Conservation (phyloP, 176 grass and related monocot genomes). For the Phoenix dactylifera region DNA sequence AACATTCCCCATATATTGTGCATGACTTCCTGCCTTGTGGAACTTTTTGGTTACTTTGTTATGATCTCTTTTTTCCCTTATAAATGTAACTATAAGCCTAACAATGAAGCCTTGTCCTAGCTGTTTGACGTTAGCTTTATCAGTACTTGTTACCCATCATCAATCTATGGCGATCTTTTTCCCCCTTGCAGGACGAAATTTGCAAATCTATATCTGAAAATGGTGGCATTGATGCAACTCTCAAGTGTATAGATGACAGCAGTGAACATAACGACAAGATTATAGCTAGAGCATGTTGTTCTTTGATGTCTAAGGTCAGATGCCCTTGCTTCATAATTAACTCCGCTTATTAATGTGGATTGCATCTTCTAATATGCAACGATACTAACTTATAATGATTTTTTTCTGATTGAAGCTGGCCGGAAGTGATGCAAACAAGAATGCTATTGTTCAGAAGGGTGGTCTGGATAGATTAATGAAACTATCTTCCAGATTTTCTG, state of each 20-base stretch:
- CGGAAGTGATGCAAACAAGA: slow-evolving; percentile 81
- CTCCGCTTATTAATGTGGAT: slow-evolving; percentile 14
- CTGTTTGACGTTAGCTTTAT: no score
- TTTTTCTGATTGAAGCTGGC: slow-evolving; percentile 54
- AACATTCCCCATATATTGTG: no score
- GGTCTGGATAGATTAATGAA: slow-evolving; percentile 66
- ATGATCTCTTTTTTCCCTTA: neutral
- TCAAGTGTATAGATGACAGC: slow-evolving; percentile 63
- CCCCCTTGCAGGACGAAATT: slow-evolving; percentile 75
- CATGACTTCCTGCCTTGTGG: no score
- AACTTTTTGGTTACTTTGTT: no score
- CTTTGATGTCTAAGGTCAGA: slow-evolving; percentile 84
- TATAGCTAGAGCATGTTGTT: slow-evolving; percentile 63
- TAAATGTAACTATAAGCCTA: neutral
- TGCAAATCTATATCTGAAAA: slow-evolving; percentile 81
- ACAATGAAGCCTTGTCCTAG: neutral
- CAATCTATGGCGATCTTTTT: neutral
- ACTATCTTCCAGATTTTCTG: slow-evolving; percentile 62
- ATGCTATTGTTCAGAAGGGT: slow-evolving; percentile 56
- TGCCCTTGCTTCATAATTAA: neutral
- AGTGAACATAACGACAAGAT: slow-evolving; percentile 45
- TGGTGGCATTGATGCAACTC: slow-evolving; percentile 82
- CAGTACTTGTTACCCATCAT: no score
- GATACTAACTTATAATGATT: slow-evolving; percentile 17
- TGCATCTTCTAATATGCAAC: neutral